Evolutionary conservation across 495 filamentous ascomycete species (phyloP).

Genomic region (Aspergillus incahuasiensis): DNA sequence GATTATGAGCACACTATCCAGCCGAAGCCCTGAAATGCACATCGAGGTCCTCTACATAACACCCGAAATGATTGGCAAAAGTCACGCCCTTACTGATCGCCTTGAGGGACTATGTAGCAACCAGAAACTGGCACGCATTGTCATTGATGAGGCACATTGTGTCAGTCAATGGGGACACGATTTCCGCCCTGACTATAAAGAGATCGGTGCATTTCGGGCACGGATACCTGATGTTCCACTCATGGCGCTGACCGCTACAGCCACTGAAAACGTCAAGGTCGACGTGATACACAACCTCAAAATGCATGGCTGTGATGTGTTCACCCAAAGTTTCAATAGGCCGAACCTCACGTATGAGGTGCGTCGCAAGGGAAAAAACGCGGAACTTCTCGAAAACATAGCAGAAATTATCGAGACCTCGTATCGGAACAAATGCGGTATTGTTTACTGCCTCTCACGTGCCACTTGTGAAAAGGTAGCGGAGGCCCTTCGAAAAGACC

Average conservation of each 20-base stretch:
- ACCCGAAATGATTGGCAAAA: constrained; percentile 92
- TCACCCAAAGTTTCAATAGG: constrained; percentile 90
- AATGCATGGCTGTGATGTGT: constrained; percentile 70
- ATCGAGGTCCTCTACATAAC: constrained; percentile 91
- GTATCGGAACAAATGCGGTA: constrained; percentile 73
- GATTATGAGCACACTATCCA: constrained; percentile 57
- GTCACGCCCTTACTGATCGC: constrained; percentile 51
- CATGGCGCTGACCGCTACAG: constrained; percentile 93
- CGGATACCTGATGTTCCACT: constrained; percentile 74
- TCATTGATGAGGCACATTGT: constrained; percentile 97
- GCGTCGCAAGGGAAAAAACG: constrained; percentile 49
- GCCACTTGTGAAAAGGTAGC: constrained; percentile 79
- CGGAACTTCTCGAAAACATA: constrained; percentile 60
- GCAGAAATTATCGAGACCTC: constrained; percentile 61
- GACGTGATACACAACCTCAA: constrained; percentile 86
- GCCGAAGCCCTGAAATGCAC: constrained; percentile 57
- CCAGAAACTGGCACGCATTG: constrained; percentile 75
- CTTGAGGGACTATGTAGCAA: constrained; percentile 60
- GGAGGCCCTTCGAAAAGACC: constrained; percentile 51
- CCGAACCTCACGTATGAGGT: constrained; percentile 90
- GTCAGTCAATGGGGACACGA: constrained; percentile 99
- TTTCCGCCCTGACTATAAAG: constrained; percentile 94
- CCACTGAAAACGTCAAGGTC: constrained; percentile 83
- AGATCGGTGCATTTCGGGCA: constrained; percentile 64
- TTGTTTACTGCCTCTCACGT: constrained; percentile 89